A percentile compares a stretch with the other conserved stretches of the same genome.
Conservation (phyloP, 2,329 filamentous ascomycete species). For the Phialocephala sp. region DNA sequence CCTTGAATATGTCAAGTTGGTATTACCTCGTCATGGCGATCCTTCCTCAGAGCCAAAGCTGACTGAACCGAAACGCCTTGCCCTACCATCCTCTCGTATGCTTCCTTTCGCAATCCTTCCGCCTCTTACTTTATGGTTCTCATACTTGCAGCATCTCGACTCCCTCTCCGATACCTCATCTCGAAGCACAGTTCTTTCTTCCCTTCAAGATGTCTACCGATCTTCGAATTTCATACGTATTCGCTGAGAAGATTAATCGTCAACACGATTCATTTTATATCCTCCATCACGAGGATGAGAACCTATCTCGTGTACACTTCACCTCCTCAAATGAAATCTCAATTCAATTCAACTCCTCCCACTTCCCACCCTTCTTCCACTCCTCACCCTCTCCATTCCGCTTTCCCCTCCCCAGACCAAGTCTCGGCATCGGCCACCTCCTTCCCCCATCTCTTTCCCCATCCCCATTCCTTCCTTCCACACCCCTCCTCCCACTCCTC, state of each 20-base stretch:
- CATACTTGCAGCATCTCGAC: not conserved
- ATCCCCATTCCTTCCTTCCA: not conserved
- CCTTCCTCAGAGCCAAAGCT: not conserved
- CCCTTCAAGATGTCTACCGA: not conserved
- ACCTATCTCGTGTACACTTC: too few relatives aligned
- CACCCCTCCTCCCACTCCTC: not conserved
- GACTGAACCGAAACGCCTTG: not conserved
- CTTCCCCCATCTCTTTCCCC: not conserved
- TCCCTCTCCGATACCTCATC: not conserved
- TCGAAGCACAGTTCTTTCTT: not conserved
- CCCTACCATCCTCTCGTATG: too few relatives aligned
- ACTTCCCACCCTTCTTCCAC: conserved; percentile 7
- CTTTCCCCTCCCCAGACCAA: not conserved
- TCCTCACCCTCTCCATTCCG: not conserved
- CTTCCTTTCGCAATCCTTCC: too few relatives aligned
- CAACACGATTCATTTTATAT: too few relatives aligned
- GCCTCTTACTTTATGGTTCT: not conserved
- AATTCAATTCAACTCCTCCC: conserved; percentile 4
- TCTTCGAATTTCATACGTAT: too few relatives aligned
- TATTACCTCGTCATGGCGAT: not conserved
- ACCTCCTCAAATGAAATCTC: too few relatives aligned
- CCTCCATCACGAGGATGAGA: too few relatives aligned
- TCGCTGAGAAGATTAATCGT: too few relatives aligned
- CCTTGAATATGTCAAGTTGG: not conserved
- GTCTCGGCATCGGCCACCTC: conserved; percentile 5